Conservation (phyloP, 2,329 filamentous ascomycete genomes). For the Claviceps pazoutovae region DNA sequence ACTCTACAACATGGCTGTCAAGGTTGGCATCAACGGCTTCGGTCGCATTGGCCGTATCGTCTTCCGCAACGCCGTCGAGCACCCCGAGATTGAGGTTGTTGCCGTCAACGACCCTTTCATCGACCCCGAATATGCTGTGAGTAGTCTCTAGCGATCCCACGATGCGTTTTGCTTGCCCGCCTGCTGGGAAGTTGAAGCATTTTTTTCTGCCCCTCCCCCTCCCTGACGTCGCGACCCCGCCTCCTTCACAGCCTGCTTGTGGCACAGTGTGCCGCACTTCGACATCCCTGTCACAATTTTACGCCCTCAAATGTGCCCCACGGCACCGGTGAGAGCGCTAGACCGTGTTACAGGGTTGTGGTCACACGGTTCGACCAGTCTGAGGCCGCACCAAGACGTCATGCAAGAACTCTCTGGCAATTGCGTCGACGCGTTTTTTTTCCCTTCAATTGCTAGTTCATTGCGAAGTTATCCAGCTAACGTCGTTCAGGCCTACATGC, state of each 20-base stretch:
- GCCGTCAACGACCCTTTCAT: constrained; percentile 99
- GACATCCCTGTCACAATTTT: background rate
- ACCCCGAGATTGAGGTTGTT: constrained; percentile 78
- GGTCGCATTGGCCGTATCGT: constrained; percentile 98
- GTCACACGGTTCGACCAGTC: background rate
- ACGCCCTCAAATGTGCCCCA: background rate
- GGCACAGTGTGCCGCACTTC: background rate
- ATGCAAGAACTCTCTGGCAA: background rate
- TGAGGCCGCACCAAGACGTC: background rate
- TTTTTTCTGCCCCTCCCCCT: constrained; percentile 8
- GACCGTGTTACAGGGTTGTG: background rate
- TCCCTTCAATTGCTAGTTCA: background rate
- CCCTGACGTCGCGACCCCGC: constrained; percentile 5
- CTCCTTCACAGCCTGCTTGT: constrained; percentile 4
- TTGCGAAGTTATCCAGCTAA: constrained; percentile 1
- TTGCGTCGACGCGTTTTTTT: background rate
- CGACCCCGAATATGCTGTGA: constrained; percentile 90
- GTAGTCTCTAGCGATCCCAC: constrained; percentile 24
- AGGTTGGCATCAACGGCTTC: constrained; percentile 99
- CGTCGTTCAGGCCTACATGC: constrained; percentile 77
- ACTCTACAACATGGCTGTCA: constrained; percentile 32
- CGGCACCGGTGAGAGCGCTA: background rate
- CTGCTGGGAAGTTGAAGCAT: background rate
- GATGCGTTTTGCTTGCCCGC: background rate
- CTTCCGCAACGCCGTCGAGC: constrained; percentile 94